These are phyloP conservation scores for Cercospora zeina DNA, from an alignment of 2,329 filamentous ascomycete genomes.

Conservation along the genomic window DNA sequence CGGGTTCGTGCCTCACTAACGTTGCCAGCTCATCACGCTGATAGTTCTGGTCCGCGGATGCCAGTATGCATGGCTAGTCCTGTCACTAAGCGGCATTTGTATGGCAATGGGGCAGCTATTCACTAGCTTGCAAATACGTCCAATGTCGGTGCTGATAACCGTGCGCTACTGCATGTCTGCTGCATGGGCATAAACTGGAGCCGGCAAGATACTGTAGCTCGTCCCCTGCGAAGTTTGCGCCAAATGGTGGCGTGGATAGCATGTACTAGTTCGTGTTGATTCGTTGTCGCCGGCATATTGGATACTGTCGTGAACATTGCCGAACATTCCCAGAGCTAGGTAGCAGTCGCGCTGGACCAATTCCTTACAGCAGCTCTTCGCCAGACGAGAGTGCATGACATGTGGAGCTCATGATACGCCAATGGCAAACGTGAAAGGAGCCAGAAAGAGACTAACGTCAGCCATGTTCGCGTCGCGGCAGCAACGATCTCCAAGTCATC, in stretches of 20 bases:
- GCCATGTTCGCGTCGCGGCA: not conserved
- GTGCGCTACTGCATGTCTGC: conserved; percentile 14
- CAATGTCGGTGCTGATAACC: not conserved
- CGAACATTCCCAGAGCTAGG: not conserved
- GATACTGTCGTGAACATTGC: not conserved
- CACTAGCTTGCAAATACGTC: not conserved
- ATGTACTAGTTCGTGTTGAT: not conserved
- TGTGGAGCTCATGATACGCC: not conserved
- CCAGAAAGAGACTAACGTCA: not conserved
- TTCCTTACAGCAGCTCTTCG: not conserved
- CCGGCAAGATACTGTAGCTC: not conserved
- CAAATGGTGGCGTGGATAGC: not conserved
- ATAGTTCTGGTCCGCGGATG: conserved; percentile 9
- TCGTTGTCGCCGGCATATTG: not conserved
- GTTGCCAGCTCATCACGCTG: conserved; percentile 14
- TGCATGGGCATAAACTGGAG: conserved; percentile 13
- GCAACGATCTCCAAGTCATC: not conserved
- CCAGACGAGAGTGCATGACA: not conserved
- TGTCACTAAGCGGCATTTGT: conserved; percentile 10
- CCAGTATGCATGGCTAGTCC: conserved; percentile 12
- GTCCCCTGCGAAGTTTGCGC: not conserved
- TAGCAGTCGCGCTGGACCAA: not conserved
- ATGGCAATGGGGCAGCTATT: not conserved
- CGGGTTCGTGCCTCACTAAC: not conserved
- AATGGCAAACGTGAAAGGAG: not conserved